Base-by-base conservation (phyloP, 305 asterid species). In the Rubia tinctorum region DNA sequence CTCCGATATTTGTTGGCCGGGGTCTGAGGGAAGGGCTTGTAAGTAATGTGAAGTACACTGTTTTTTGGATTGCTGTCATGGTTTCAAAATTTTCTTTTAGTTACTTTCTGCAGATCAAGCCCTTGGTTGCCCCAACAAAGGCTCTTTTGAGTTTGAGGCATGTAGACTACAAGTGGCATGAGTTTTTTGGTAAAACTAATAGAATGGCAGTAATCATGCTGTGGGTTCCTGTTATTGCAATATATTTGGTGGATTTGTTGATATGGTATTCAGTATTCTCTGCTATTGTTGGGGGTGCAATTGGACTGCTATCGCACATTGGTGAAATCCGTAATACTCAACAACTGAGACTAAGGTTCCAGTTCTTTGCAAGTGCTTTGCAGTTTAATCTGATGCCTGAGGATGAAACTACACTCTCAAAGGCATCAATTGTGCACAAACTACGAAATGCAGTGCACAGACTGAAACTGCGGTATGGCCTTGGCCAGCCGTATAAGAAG, bases 301-400 rank as follows among this genome's bases (percentile, higher is more conserved):
- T 86, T 12, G 99, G 99, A 43, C 59, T 95, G 66, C 85, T 89
- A 84, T 86, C 91, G 10, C 99, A 95, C 74, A 73, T 95, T 63
- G 99, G 99, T 5, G 99, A 95, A 81, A 95, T 95, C 76, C 91
- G 98, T 47, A 92, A 89, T 73, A 80, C 87, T 64, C 73, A 81
- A 76, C 99, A 95, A 84, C 89, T 95, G 64, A 86, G 96, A 34
- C 92, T 95, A 55, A 80, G 99, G 72, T 90, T 95, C 84, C 98
- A 90, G 83, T 92, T 95, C 83, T 95, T 95, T 77, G 95, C 98
- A n/a, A 89, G 98, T 74, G 99, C 99, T 30, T 78, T 95, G 89
- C 99, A 92, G 82, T 95, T 95, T 71, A 92, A 84, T 83, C 82
- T 95, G 73, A 89, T 89, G 84, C 87, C 99, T 0, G 99, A 92